phyloP scores from a whole-genome alignment of 371 early-diverging fungal genomes.

The Zancudomyces culisetae region DNA sequence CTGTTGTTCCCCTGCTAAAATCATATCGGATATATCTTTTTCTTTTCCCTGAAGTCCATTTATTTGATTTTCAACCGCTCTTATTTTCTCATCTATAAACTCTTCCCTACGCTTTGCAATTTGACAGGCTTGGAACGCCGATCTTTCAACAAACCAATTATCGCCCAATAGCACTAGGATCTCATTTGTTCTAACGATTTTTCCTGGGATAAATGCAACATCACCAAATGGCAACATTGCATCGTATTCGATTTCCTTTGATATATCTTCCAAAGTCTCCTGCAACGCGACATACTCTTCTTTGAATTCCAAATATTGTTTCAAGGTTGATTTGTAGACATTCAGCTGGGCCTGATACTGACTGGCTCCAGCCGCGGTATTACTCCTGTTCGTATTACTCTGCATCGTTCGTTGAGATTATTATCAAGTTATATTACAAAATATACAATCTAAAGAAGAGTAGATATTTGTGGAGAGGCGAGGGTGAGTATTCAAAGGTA shows the following conservation, averaged over 20 bases:
- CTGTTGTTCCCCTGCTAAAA: constrained; percentile 13
- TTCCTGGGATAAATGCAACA: constrained; percentile 76
- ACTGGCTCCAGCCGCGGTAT: too few relatives aligned
- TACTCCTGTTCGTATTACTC: too few relatives aligned
- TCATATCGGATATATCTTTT: constrained; percentile 22
- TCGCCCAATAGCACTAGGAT: constrained; percentile 68
- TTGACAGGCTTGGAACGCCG: constrained; percentile 48
- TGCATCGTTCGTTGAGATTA: too few relatives aligned
- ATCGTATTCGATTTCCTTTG: constrained; percentile 27
- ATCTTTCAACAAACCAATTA: constrained; percentile 75
- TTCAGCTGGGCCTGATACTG: too few relatives aligned
- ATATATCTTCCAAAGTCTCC: constrained; percentile 27
- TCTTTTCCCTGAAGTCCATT: constrained; percentile 23
- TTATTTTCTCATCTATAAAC: constrained; percentile 43
- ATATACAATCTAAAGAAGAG: too few relatives aligned
- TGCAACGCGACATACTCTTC: constrained; percentile 36
- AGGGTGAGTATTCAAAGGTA: too few relatives aligned
- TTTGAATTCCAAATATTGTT: constrained; percentile 28
- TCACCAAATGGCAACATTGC: constrained; percentile 62
- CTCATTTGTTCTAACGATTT: constrained; percentile 74
- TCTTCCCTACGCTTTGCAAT: constrained; percentile 50
- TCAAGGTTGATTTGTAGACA: too few relatives aligned
- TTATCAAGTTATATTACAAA: too few relatives aligned
- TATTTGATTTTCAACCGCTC: constrained; percentile 30
- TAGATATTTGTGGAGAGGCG: too few relatives aligned